Percentiles rank a stretch among this genome's conserved stretches.
Conservation (phyloP, 2,329 filamentous ascomycete genomes). For the Pseudogymnoascus sp. region DNA sequence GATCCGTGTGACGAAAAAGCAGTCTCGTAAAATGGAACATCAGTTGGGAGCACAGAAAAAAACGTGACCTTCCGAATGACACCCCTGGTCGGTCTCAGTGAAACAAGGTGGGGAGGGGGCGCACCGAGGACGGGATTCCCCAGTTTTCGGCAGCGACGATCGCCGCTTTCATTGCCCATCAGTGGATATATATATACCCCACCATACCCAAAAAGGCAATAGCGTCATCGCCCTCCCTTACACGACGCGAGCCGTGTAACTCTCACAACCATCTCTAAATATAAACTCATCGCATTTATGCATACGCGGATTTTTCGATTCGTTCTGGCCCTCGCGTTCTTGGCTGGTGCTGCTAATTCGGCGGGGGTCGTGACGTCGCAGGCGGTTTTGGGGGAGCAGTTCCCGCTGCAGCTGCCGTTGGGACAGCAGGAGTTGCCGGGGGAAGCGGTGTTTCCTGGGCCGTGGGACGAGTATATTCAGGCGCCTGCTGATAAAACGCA, state of each 20-base stretch:
- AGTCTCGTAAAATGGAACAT: not conserved
- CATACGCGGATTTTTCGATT: not conserved
- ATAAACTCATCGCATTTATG: not conserved
- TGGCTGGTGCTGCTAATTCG: not conserved
- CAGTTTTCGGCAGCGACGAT: not conserved
- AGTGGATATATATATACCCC: not conserved
- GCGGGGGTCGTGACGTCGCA: not conserved
- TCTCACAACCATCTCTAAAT: not conserved
- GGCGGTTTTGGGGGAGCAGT: not conserved
- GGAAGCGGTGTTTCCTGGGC: constrained; percentile 31
- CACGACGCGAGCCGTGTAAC: not conserved
- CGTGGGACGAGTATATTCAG: constrained; percentile 33
- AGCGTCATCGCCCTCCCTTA: not conserved
- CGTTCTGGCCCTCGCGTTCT: not conserved
- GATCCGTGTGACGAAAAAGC: not conserved
- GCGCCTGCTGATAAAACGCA: constrained; percentile 30
- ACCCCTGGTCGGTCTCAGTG: not conserved
- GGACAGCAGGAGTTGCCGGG: constrained; percentile 21
- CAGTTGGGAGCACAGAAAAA: not conserved
- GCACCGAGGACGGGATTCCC: not conserved
- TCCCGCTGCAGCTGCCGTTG: not conserved
- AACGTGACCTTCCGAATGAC: not conserved
- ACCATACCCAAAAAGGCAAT: not conserved
- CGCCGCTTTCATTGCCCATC: not conserved
- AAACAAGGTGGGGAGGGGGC: not conserved